phyloP scores from a whole-genome alignment of 106 monocot species.

The Acorus calamus region DNA sequence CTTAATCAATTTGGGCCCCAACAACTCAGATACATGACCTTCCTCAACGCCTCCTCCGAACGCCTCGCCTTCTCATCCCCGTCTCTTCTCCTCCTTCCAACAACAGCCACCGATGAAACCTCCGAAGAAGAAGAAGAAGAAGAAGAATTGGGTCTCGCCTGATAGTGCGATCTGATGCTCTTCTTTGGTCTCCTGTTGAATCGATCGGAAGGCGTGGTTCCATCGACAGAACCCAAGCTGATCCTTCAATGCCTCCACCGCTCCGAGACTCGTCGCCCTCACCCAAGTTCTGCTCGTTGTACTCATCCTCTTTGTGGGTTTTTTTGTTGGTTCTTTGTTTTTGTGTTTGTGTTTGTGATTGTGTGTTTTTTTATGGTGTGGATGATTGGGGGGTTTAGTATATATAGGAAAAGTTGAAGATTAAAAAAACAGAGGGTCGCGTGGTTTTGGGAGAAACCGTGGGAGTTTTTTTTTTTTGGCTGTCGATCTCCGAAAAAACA shows the following conservation, averaged over 20 bases:
- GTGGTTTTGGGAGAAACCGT: too few species aligned
- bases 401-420: too few species aligned
- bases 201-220: slow-evolving; percentile 25
- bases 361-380: too few species aligned
- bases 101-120: too few species aligned
- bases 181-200: slow-evolving; percentile 16
- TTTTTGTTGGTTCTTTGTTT: too few species aligned
- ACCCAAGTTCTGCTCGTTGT: too few species aligned
- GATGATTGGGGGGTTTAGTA: too few species aligned
- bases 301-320: slow-evolving; percentile 5
- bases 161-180: slow-evolving; percentile 7
- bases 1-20: slow-evolving; percentile 18
- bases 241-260: slow-evolving; percentile 47
- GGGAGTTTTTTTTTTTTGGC: too few species aligned
- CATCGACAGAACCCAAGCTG: slow-evolving; percentile 41
- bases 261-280: slow-evolving; percentile 24
- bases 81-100: background rate
- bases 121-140: background rate
- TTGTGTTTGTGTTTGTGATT: too few species aligned
- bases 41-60: slow-evolving; percentile 16
- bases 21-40: slow-evolving; percentile 25
- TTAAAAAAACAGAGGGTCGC: too few species aligned
- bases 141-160: background rate
- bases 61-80: slow-evolving; percentile 5
- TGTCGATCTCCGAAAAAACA: too few species aligned